Evolutionary conservation across 2,329 filamentous ascomycete genomes (phyloP).

Genomic region (Penicillium sclerotiorum): DNA sequence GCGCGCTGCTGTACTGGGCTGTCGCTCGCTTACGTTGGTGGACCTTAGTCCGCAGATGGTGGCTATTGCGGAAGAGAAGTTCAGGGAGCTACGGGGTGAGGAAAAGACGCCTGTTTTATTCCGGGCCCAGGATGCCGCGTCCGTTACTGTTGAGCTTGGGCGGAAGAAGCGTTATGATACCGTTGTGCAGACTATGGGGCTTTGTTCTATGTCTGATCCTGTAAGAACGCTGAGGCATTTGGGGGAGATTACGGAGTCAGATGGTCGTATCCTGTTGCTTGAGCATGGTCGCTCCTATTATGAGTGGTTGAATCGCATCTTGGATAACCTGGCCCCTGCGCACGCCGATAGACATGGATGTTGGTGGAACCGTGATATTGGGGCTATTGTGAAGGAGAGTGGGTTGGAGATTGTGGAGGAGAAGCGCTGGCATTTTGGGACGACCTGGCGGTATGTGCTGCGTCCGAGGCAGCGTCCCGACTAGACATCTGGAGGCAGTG

Average conservation of each 20-base stretch:
- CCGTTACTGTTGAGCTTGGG: slow-evolving; percentile 27
- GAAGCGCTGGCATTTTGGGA: slow-evolving; percentile 52
- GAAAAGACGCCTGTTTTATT: slow-evolving; percentile 31
- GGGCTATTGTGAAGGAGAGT: slow-evolving; percentile 49
- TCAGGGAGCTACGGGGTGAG: slow-evolving; percentile 30
- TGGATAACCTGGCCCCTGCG: slow-evolving; percentile 50
- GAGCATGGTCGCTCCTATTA: slow-evolving; percentile 54
- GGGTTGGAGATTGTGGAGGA: slow-evolving; percentile 51
- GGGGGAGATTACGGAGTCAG: slow-evolving; percentile 42
- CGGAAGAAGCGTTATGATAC: slow-evolving; percentile 41
- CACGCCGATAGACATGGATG: slow-evolving; percentile 56
- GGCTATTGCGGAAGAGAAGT: slow-evolving; percentile 48
- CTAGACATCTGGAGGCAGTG: slow-evolving; percentile 7
- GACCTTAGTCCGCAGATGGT: slow-evolving; percentile 54
- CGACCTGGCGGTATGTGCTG: slow-evolving; percentile 50
- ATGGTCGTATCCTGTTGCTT: slow-evolving; percentile 49
- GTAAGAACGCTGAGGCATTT: slow-evolving; percentile 45
- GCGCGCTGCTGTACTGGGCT: slow-evolving; percentile 33
- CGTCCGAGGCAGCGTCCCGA: slow-evolving; percentile 27
- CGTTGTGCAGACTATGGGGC: slow-evolving; percentile 54
- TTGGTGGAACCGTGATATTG: slow-evolving; percentile 58
- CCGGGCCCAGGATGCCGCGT: slow-evolving; percentile 38
- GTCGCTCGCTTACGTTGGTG: slow-evolving; percentile 49
- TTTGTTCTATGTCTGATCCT: slow-evolving; percentile 52
- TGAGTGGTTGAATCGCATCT: slow-evolving; percentile 49